Evolutionary conservation across 306 rosid genomes (phyloP).

Genomic region (Pyrus communis): DNA sequence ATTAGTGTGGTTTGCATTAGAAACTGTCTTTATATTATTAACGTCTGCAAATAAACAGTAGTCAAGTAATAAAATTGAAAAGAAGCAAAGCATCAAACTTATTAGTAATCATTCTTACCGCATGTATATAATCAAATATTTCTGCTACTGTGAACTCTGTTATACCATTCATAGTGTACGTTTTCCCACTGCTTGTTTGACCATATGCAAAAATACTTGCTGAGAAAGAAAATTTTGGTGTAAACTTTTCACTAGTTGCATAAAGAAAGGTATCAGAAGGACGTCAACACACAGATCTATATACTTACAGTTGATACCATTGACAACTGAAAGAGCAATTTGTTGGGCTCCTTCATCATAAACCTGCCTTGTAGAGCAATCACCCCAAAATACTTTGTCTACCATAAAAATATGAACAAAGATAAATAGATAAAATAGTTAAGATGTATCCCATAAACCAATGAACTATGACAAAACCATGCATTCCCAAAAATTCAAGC

Average conservation of each 20-base stretch:
- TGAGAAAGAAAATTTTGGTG: conserved; percentile 30
- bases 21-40: background rate
- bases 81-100: conserved; percentile 1
- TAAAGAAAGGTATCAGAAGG: conserved; percentile 22
- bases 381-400: conserved; percentile 91
- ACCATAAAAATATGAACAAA: conserved; percentile 23
- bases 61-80: background rate
- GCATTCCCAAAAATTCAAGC: background rate
- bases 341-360: conserved; percentile 86
- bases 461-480: background rate
- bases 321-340: conserved; percentile 88
- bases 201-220: conserved; percentile 98
- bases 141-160: conserved; percentile 84
- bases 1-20: background rate
- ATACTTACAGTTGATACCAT: conserved; percentile 88
- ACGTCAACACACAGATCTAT: background rate
- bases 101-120: conserved; percentile 41
- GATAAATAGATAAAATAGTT: background rate
- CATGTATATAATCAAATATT: conserved; percentile 73
- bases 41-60: background rate
- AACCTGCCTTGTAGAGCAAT: conserved; percentile 75
- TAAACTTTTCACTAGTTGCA: conserved; percentile 4
- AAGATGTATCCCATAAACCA: background rate
- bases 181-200: conserved; percentile 98
- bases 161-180: conserved; percentile 96